Conservation (phyloP, 2,329 filamentous ascomycete genomes). For the Trichoderma koningii region DNA sequence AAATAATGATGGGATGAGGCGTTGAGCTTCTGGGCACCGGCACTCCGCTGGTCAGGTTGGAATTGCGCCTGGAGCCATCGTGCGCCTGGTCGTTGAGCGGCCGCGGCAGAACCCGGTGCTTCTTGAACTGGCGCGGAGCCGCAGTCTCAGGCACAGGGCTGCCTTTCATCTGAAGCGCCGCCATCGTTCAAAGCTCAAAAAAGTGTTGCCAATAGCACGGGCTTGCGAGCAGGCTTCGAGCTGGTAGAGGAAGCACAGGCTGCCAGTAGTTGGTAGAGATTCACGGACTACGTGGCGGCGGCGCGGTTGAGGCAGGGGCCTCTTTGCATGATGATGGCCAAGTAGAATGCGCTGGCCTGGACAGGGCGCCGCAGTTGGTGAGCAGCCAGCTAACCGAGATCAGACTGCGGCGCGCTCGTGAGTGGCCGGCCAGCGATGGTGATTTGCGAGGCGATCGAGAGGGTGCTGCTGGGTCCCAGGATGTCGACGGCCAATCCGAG, state of each 20-base stretch:
- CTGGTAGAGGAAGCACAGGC: conserved; percentile 12
- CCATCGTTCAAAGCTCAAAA: conserved; percentile 27
- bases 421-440: background rate
- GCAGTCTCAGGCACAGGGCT: conserved; percentile 4
- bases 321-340: conserved; percentile 33
- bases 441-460: conserved; percentile 13
- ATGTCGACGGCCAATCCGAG: conserved; percentile 31
- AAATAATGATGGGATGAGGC: conserved; percentile 42
- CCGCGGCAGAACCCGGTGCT: conserved; percentile 49
- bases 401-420: background rate
- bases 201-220: conserved; percentile 22
- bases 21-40: conserved; percentile 32
- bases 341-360: conserved; percentile 18
- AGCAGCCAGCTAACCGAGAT: conserved; percentile 10
- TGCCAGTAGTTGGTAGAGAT: conserved; percentile 8
- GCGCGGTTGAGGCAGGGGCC: conserved; percentile 30
- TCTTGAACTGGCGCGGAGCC: conserved; percentile 47
- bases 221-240: conserved; percentile 35
- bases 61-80: conserved; percentile 34
- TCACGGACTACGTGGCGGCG: conserved; percentile 28
- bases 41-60: conserved; percentile 37
- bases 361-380: conserved; percentile 31
- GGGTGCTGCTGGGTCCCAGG: conserved; percentile 7
- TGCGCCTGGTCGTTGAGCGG: conserved; percentile 36
- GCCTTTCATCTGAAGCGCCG: conserved; percentile 13